Base-by-base conservation (phyloP, 768 basidiomycete genomes). In the Lactifluus rugatus region DNA sequence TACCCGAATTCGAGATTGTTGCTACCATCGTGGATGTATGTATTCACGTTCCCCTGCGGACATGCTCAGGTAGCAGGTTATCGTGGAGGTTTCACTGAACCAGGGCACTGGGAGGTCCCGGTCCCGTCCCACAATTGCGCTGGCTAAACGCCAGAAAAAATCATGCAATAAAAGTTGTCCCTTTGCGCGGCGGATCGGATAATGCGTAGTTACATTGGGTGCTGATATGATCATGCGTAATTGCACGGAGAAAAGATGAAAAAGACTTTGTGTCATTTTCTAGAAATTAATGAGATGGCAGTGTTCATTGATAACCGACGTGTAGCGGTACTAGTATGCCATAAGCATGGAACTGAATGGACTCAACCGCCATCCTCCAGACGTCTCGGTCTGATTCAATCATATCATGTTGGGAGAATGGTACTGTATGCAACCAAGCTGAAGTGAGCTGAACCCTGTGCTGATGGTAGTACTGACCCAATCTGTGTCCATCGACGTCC, bases 61-160 rank as follows among this genome's bases (percentile, higher is more conserved):
- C 89, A 91, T 89, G 70, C 81, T 89, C 42, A 91, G 74, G 68
- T 85, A 91, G 69, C 89, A 91, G 72, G 85, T 83, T 31, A 89
- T 68, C 5, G 74, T 73, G 50, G 69, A 75, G 52, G 75, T 76
- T 39, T 65, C 65, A 36, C 74, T 69, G 64, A 89, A 84, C 9
- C 75, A 73, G 2, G 83, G 73, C 16, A 82, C 69, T 0, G 76
- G 66, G 19, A 83, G n/a, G n/a, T n/a, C n/a, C n/a, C n/a, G 63
- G 31, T 89, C 72, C 57, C 73, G 74, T 11, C 69, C 67, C 6
- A 76, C 69, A 52, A 88, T 76, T 28, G 72, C 74, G 56, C 68
- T 70, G 13, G 81, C 83, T 83, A 58, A 49, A 42, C 55, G 26
- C 26, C 0, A 45, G 52, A 42, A 50, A 54, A 42, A 31, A 62